These are phyloP conservation scores for Ophiostoma ulmi DNA, from an alignment of 2,329 filamentous ascomycete species.

Conservation along the genomic window DNA sequence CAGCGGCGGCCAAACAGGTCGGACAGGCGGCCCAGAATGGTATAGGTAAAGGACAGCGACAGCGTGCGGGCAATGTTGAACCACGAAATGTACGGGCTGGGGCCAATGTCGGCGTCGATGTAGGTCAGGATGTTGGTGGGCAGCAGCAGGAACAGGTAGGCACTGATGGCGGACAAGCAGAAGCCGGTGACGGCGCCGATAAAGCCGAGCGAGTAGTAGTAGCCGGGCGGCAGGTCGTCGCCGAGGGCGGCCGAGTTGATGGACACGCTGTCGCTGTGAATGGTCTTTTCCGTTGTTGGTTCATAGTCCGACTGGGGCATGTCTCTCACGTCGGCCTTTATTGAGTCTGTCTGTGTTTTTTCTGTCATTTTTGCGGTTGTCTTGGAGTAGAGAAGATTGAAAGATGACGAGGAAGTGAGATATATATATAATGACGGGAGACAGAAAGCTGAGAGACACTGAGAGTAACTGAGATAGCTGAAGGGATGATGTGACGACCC, in stretches of 20 bases:
- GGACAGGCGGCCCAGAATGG: conserved; percentile 36
- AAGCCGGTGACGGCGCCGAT: conserved; percentile 36
- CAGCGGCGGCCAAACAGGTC: conserved; percentile 39
- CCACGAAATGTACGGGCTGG: conserved; percentile 36
- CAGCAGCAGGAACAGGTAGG: conserved; percentile 38
- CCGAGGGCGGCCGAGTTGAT: conserved; percentile 36
- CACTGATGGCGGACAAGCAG: conserved; percentile 37
- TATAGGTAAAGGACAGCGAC: conserved; percentile 36
- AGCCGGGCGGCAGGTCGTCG: conserved; percentile 36
- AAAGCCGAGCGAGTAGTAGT: conserved; percentile 36
- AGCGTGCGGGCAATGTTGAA: conserved; percentile 37
- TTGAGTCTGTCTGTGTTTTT: background rate
- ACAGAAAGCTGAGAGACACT: background rate
- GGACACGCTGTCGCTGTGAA: conserved; percentile 27
- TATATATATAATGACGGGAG: background rate
- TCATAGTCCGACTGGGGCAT: background rate
- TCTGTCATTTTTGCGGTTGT: background rate
- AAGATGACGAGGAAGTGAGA: background rate
- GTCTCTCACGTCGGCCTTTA: background rate
- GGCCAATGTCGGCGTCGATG: conserved; percentile 29
- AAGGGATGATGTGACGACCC: too few species aligned
- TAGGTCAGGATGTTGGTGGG: conserved; percentile 37
- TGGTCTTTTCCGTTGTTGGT: background rate
- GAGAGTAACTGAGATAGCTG: too few species aligned
- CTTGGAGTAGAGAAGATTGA: too few species aligned